Evolutionary conservation across 805 yeast genomes (phyloP).

Genomic region (Martiniozyma abietophila): DNA sequence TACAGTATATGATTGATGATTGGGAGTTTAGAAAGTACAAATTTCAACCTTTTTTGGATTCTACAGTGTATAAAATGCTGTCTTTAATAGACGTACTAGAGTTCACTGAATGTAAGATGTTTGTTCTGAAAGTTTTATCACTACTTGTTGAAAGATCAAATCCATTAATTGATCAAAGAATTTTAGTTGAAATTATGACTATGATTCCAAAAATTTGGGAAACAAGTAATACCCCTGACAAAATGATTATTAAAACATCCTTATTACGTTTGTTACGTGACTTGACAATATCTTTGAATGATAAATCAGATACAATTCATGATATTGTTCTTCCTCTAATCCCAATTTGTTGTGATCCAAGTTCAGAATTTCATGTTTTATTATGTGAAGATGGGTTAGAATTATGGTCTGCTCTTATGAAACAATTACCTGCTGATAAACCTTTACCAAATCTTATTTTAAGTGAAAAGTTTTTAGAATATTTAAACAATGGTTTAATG

Average conservation of each 20-base stretch:
- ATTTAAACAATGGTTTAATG: slow-evolving; percentile 48
- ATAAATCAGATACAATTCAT: slow-evolving; percentile 39
- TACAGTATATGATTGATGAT: slow-evolving; percentile 66
- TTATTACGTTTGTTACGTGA: slow-evolving; percentile 49
- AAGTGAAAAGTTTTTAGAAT: slow-evolving; percentile 32
- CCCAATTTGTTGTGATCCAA: slow-evolving; percentile 49
- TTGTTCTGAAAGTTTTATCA: slow-evolving; percentile 58
- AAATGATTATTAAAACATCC: slow-evolving; percentile 40
- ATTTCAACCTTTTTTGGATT: slow-evolving; percentile 57
- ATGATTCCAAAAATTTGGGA: slow-evolving; percentile 76
- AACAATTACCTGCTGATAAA: slow-evolving; percentile 40
- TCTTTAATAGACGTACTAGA: slow-evolving; percentile 40
- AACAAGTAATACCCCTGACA: slow-evolving; percentile 33
- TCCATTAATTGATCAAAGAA: slow-evolving; percentile 46
- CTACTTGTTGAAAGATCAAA: slow-evolving; percentile 55
- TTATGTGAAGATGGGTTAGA: slow-evolving; percentile 83
- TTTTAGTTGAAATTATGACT: slow-evolving; percentile 40
- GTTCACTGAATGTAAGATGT: slow-evolving; percentile 69
- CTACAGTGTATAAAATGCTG: slow-evolving; percentile 41
- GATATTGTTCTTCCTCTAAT: slow-evolving; percentile 58
- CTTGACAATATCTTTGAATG: slow-evolving; percentile 46
- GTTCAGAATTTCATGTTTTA: slow-evolving; percentile 43
- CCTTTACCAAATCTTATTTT: slow-evolving; percentile 31
- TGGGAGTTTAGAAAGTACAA: slow-evolving; percentile 71
- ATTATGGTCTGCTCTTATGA: slow-evolving; percentile 66